These are phyloP conservation scores for Onygena corvina DNA, from an alignment of 2,329 filamentous ascomycete genomes.

Conservation along the genomic window DNA sequence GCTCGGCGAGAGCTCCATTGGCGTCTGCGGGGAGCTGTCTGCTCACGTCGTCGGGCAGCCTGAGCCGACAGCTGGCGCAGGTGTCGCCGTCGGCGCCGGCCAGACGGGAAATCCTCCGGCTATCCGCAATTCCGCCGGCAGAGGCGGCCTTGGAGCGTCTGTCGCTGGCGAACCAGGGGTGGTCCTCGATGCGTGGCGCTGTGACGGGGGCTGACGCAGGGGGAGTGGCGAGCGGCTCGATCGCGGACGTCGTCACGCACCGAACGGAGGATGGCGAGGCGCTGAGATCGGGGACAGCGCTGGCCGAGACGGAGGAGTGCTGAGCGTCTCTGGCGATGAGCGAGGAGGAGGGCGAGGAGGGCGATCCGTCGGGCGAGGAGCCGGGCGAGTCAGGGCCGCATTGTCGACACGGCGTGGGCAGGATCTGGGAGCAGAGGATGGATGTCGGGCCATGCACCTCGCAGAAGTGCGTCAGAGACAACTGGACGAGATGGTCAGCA, in stretches of 20 bases:
- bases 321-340: slow-evolving; percentile 9
- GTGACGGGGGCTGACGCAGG: slow-evolving; percentile 15
- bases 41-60: slow-evolving; percentile 43
- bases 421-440: slow-evolving; percentile 49
- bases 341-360: slow-evolving; percentile 16
- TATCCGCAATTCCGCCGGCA: slow-evolving; percentile 33
- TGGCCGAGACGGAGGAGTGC: slow-evolving; percentile 8
- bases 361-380: slow-evolving; percentile 33
- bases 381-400: slow-evolving; percentile 36
- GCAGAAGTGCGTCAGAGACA: slow-evolving; percentile 52
- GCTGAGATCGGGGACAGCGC: neutral
- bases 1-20: slow-evolving; percentile 40
- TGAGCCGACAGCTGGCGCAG: slow-evolving; percentile 47
- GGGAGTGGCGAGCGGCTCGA: slow-evolving; percentile 17
- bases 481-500: slow-evolving; percentile 27
- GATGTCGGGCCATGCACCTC: slow-evolving; percentile 51
- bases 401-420: slow-evolving; percentile 42
- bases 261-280: slow-evolving; percentile 11
- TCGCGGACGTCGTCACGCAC: slow-evolving; percentile 9
- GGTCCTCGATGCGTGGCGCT: slow-evolving; percentile 34
- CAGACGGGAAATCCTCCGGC: slow-evolving; percentile 35
- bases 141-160: slow-evolving; percentile 20
- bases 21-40: slow-evolving; percentile 43
- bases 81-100: slow-evolving; percentile 39
- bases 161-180: slow-evolving; percentile 40